Base-by-base conservation (phyloP, 306 rosid species). In the Lathyrus oleraceus region DNA sequence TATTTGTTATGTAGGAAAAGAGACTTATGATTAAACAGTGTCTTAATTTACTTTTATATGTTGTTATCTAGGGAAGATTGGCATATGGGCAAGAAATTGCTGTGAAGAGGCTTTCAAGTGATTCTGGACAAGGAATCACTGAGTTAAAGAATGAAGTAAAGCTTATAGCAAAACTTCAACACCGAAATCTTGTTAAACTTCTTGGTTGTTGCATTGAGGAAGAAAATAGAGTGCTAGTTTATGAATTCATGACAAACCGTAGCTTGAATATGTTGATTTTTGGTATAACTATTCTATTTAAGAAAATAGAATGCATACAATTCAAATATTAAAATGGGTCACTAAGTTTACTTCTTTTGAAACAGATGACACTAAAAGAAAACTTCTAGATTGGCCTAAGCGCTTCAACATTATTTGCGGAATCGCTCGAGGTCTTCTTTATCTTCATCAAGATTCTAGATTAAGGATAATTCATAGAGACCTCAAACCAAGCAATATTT, bases 381-480 rank as follows among this genome's bases (percentile, higher is more conserved):
- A 64, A 20, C 5, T 53, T n/a, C 17, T 74, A 13, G 71, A 42
- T 8, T 74, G 72, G 78, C 12, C 21, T 0, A 59, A 30, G 43
- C 43, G 65, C 4, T 15, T 59, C 44, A 1, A 59, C 12, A 59
- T 74, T 14, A 65, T 74, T 7, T 5, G 59, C 12, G 78, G 78
- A 43, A 74, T 74, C 28, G 72, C 78, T 12, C 58, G 66, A 12
- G 72, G 72, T 5, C 65, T 74, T 12, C 66, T 74, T 27, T 74
- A 74, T 54, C 66, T 74, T 54, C 78, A 74, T 54, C 72, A 54
- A 28, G 78, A 74, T 20, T 74, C 78, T 7, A 65, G 58, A 5
- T 13, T 74, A 5, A 65, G 66, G 15, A 87, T 85, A 10, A 77
- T 87, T 14, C 92, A 87, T 25, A 76, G 89, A 36, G 86, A 87